A percentile compares a stretch with the other conserved stretches of the same genome.
phyloP scores from a whole-genome alignment of 2,329 filamentous ascomycete species.

The Cercospora berteroae region DNA sequence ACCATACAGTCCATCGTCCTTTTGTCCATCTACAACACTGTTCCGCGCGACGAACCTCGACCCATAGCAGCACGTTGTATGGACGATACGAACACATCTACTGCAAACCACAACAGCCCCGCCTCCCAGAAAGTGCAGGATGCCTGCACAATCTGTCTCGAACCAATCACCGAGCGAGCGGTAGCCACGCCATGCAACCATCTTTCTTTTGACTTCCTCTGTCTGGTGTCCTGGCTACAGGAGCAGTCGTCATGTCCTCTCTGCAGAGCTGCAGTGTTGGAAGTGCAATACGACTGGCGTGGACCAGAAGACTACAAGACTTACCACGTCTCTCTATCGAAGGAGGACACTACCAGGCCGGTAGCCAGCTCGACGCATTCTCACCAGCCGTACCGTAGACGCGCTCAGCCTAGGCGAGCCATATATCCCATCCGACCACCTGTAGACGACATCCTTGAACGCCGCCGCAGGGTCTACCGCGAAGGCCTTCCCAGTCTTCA shows the following conservation, averaged over 20 bases:
- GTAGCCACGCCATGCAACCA: conserved; percentile 75
- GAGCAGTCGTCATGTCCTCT: conserved; percentile 72
- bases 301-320: conserved; percentile 56
- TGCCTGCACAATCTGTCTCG: conserved; percentile 85
- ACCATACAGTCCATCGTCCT: background rate
- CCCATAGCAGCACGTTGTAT: conserved; percentile 17
- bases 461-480: conserved; percentile 71
- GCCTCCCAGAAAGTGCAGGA: conserved; percentile 35
- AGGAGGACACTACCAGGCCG: background rate
- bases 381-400: conserved; percentile 7
- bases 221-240: conserved; percentile 78
- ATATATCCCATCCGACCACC: background rate
- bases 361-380: background rate
- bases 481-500: conserved; percentile 73
- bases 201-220: conserved; percentile 78
- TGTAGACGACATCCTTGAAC: conserved; percentile 47
- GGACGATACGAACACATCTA: conserved; percentile 28
- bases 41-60: background rate
- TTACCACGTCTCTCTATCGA: conserved; percentile 44
- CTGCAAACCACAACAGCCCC: conserved; percentile 26
- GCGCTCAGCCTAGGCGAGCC: background rate
- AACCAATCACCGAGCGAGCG: conserved; percentile 68
- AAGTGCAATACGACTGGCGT: conserved; percentile 65
- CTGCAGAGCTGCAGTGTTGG: conserved; percentile 58
- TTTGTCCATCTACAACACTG: background rate